Base-by-base conservation (phyloP, 441 rosid genomes). In the Geranium incanum region DNA sequence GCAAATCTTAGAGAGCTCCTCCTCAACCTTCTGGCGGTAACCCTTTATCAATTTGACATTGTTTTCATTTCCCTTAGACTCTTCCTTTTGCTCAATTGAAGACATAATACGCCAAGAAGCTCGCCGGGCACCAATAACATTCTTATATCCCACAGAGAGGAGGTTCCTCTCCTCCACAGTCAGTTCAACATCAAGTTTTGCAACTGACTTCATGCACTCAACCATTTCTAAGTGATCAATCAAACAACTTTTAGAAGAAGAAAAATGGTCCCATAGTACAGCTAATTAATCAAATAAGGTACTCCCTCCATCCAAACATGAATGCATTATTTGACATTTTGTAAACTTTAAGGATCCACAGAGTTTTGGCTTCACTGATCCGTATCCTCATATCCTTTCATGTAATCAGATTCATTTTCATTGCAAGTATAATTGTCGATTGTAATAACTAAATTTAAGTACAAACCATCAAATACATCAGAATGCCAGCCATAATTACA, bases 11-110 rank as follows among this genome's bases (percentile, higher is more conserved):
- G 95, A 83, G 66, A 94, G 97, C 84, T 94, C 99, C 15, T 92
- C 92, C 78, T 94, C 99, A 5, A 94, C 99, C 86, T 90, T 89
- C 52, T 87, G 91, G 77, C 97, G 92, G 73, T 94, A 94, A 16
- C 81, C 85, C 68, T 86, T 88, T 69, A 94, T 90, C 36, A 89
- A 81, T 75, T 94, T 63, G 18, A 28, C 33, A 28, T 28, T 28
- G 33, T 28, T 28, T 28, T 28, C 33, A 63, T 74, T 36, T 71
- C 71, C 33, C 33, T 28, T 28, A 28, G 33, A 28, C 33, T 28
- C 33, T 28, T 28, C 33, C 33, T 28, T 28, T 28, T 28, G 33
- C 33, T 28, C 33, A 28, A 28, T 28, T 28, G 33, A 28, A 28
- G 33, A 28, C 33, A 28, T 28, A 28, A 28, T 28, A 28, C 33